Conservation (phyloP, 176 grass and related monocot species). For the Musa acuminata region DNA sequence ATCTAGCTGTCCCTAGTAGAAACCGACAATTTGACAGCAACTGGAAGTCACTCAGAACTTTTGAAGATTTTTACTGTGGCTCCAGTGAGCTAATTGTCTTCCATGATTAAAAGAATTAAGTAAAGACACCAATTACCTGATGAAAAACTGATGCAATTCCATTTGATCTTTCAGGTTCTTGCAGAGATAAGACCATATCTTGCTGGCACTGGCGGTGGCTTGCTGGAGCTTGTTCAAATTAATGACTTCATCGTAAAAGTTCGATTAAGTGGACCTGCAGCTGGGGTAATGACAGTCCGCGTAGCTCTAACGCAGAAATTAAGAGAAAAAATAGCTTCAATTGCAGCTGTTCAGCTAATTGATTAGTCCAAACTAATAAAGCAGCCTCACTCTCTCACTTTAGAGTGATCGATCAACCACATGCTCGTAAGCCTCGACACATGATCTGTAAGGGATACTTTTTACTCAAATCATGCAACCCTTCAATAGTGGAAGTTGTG, state of each 20-base stretch:
- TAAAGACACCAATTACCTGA: not conserved
- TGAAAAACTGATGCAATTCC: not conserved
- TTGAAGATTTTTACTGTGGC: not conserved
- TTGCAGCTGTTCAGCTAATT: slow-evolving; percentile 74
- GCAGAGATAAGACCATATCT: slow-evolving; percentile 97
- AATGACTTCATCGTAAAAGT: slow-evolving; percentile 60
- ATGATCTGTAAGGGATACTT: not conserved
- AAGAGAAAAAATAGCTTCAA: slow-evolving; percentile 91
- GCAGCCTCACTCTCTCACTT: not conserved
- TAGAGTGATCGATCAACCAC: not conserved
- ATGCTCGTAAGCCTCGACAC: not conserved
- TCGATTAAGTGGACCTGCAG: slow-evolving; percentile 64
- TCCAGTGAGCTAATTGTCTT: not conserved
- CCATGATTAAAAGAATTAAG: not conserved
- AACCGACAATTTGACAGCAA: no score
- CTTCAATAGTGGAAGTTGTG: not conserved
- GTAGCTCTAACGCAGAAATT: slow-evolving; percentile 85
- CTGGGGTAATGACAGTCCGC: slow-evolving; percentile 85
- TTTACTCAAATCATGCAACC: not conserved
- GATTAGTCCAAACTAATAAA: slow-evolving; percentile 35
- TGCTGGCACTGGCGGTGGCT: slow-evolving; percentile 74
- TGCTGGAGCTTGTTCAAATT: slow-evolving; percentile 63
- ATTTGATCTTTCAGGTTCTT: slow-evolving; percentile 45
- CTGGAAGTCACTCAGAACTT: no score
- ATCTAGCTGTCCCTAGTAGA: no score